Evolutionary conservation across 164 flowering plant genomes (phyloP), one percentile per base, ranked within the genome.

Genomic region (Malania oleifera): DNA sequence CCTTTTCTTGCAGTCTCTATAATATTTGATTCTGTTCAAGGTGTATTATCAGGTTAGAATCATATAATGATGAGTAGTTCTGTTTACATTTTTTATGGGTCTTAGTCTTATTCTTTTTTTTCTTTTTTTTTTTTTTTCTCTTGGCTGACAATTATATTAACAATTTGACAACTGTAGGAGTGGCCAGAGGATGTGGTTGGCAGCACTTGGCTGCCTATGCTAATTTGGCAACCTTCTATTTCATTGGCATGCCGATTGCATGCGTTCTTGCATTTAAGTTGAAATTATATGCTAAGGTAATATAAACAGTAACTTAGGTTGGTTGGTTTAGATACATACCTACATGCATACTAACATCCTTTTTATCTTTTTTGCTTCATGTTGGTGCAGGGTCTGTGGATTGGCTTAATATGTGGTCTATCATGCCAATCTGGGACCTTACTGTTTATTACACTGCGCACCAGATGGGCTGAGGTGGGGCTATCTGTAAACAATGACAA

Each of bases 181-280:
- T 83, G 60, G 71, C 90, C 5, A 79, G 98, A 64, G 98, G 98
- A 56, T 89, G 98, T 62, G 98, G 96, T 5, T 89, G 90, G 97
- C 98, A 92, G 74, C 88, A 84, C 40, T 59, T 84, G 68, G 96
- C 80, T 1, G 79, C 81, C 57, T 80, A 65, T 68, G 80, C 78
- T 20, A 92, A 92, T 67, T 73, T 92, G 60, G 86, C 64, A 24
- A 75, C 89, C 11, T 92, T 85, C 59, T 92, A 87, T 64, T 20
- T 66, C 7, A 67, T 92, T 23, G 98, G 97, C 59, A 71, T 80
- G 78, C 85, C 96, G 0, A 67, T 83, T 10, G 82, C 95, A 0
- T 29, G 59, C 39, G 45, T 89, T n/a, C 84, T 89, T n/a, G 87
- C 57, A 0, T 87, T 89, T 44, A 65, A 64, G 65, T 22, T 77